Base-by-base conservation (phyloP, 331 rosid species). In the Saraca asoca region DNA sequence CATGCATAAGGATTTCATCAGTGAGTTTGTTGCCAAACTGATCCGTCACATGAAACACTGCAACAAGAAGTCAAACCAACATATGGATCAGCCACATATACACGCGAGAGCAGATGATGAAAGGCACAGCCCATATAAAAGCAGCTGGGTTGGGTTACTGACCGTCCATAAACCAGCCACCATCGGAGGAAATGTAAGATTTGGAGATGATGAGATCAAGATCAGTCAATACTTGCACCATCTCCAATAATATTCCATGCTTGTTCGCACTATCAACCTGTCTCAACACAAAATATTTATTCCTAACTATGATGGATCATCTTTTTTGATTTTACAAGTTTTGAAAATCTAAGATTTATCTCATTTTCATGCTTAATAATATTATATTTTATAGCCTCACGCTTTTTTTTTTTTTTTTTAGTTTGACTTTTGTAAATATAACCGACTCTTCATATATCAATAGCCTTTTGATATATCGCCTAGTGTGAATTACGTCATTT, bases 141-240 rank as follows among this genome's bases (percentile, higher is more conserved):
- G 3, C 31, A 24, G 31, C 31, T 24, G 31, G 31, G 31, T 24
- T 24, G 31, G 3, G 31, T 24, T 24, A 24, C 31, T 24, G 38
- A 90, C 98, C 95, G 60, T 90, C 98, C 98, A 90, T 94, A 59
- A 88, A 81, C 96, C 97, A 94, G 71, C 95, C 96, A 69, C 97
- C 97, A 46, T 90, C 95, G 0, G 97, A 94, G 34, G 95, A 94
- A 62, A 90, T 90, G 75, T 88, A 94, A 24, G 98, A 90, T 78
- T 86, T 94, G 48, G 95, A 86, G 66, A 94, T 94, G 14, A 81
- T 74, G 12, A 94, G 97, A 59, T 88, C 95, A 54, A 94, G 95
- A 78, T 90, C 97, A 58, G 97, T 94, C 86, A 94, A 79, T 70
- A 81, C 95, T 68, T 90, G 97, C 64, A 90, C 98, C 98, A 94